Percentiles rank a stretch among this genome's conserved stretches.
Conservation (phyloP, 352 stramenopile species). For the Halophytophthora polymorphica region DNA sequence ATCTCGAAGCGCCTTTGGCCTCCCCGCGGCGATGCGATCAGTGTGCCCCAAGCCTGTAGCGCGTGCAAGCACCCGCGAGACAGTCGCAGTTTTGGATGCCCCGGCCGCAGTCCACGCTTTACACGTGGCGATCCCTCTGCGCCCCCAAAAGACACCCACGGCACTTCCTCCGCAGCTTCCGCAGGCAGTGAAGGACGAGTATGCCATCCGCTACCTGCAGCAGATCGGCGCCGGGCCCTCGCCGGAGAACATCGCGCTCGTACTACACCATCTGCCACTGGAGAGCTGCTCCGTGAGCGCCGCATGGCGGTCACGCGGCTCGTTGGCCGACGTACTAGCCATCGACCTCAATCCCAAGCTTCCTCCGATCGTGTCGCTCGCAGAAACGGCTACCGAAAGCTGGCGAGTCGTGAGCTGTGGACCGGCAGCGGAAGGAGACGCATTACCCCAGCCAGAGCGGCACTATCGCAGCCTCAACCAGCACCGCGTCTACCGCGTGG, state of each 20-base stretch:
- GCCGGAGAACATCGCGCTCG: slow-evolving; percentile 52
- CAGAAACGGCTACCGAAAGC: not conserved
- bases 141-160: slow-evolving; percentile 44
- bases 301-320: slow-evolving; percentile 55
- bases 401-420: too few relatives aligned
- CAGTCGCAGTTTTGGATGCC: slow-evolving; percentile 15
- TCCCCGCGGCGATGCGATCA: slow-evolving; percentile 6
- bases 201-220: slow-evolving; percentile 71
- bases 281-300: slow-evolving; percentile 58
- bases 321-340: slow-evolving; percentile 44
- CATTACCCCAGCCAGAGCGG: not conserved
- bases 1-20: not conserved
- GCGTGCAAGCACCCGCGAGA: not conserved
- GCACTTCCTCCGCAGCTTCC: slow-evolving; percentile 37
- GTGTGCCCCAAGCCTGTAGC: slow-evolving; percentile 4
- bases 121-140: slow-evolving; percentile 55
- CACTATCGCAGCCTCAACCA: slow-evolving; percentile 11
- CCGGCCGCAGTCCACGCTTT: slow-evolving; percentile 37
- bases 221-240: slow-evolving; percentile 50
- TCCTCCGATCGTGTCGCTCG: not conserved
- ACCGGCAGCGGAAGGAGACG: not conserved
- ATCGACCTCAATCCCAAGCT: slow-evolving; percentile 49
- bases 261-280: slow-evolving; percentile 60
- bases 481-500: slow-evolving; percentile 34
- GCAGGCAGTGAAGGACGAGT: slow-evolving; percentile 56